Evolutionary conservation across 2,329 filamentous ascomycete genomes (phyloP), one percentile per base, ranked within the genome.

Genomic region (Apiospora phragmitis): DNA sequence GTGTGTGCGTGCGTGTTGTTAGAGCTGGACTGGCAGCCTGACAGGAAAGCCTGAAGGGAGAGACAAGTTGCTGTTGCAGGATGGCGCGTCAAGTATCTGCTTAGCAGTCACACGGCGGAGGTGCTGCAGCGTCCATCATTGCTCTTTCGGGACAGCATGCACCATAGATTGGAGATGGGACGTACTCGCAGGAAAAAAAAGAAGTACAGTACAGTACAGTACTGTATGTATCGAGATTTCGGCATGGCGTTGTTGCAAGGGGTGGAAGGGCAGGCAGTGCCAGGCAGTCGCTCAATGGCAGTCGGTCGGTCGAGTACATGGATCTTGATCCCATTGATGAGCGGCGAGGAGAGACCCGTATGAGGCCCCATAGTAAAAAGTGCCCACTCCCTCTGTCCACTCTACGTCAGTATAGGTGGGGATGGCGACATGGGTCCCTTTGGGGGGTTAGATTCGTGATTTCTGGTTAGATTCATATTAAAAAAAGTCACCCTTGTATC

Each of bases 331-430:
- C 65, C 65, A 67, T 67, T 47, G 42, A 67, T 38, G 65, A 45
- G 65, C 43, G 24, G 65, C 42, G 65, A 45, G 65, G 32, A 24
- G 42, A 32, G 26, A 55, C 49, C 49, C 49, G 32, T 32, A 18
- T 21, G n/a, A 24, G 42, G 45, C 9, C 65, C 65, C 65, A 35
- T 14, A 35, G 29, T 16, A 21, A 8, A 67, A 35, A 32, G 65
- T 47, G 45, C 32, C 65, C 65, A 67, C 14, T n/a, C 42, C 65
- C 41, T 67, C 65, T 47, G 65, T 42, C 65, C 65, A 67, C 45
- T 67, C 65, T 67, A 67, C 65, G 65, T 67, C 65, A 67, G 65
- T 67, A 32, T 42, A 67, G 65, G 65, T 67, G 65, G 65, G 65
- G 65, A 67, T n/a, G 12, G 11, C 24, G 24, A 35, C 65, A 67